A percentile compares a stretch with the other conserved stretches of the same genome.
Evolutionary conservation across 306 rosid species (phyloP).

Genomic region (Prunus persica): DNA sequence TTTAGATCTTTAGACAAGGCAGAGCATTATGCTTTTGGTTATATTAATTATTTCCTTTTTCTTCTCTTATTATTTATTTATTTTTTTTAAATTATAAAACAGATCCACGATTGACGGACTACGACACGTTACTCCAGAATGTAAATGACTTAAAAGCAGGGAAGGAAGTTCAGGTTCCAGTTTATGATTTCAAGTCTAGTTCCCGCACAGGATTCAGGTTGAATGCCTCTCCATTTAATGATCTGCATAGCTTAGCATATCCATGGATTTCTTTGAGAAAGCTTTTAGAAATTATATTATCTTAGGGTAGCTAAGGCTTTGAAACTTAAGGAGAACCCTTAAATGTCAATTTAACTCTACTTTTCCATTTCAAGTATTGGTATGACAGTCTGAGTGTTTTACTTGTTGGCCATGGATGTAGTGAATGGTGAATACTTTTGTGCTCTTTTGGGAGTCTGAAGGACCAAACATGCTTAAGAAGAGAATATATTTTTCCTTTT

Average conservation of each 20-base stretch:
- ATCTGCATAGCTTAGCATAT: slow-evolving; percentile 23
- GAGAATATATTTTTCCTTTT: background rate
- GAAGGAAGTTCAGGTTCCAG: slow-evolving; percentile 74
- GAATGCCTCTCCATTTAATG: slow-evolving; percentile 21
- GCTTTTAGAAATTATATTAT: slow-evolving; percentile 1
- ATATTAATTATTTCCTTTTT: background rate
- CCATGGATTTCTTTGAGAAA: background rate
- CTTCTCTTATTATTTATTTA: slow-evolving; percentile 11
- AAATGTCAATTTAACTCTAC: background rate
- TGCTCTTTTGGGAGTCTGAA: background rate
- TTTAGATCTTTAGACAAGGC: background rate
- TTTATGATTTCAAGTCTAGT: slow-evolving; percentile 96
- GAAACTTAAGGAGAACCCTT: background rate
- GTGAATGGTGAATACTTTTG: background rate
- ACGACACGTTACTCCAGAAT: slow-evolving; percentile 86
- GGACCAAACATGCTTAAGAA: background rate
- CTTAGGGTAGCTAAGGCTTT: background rate
- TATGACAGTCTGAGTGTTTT: background rate
- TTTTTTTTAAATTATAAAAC: slow-evolving; percentile 11
- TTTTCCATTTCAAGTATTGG: background rate
- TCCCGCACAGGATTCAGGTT: slow-evolving; percentile 94
- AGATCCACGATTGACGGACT: slow-evolving; percentile 99
- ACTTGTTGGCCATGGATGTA: background rate
- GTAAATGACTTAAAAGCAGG: slow-evolving; percentile 83
- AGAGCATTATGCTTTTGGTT: background rate